Evolutionary conservation across 331 rosid genomes (phyloP).

Genomic region (Pyracantha coccinea): DNA sequence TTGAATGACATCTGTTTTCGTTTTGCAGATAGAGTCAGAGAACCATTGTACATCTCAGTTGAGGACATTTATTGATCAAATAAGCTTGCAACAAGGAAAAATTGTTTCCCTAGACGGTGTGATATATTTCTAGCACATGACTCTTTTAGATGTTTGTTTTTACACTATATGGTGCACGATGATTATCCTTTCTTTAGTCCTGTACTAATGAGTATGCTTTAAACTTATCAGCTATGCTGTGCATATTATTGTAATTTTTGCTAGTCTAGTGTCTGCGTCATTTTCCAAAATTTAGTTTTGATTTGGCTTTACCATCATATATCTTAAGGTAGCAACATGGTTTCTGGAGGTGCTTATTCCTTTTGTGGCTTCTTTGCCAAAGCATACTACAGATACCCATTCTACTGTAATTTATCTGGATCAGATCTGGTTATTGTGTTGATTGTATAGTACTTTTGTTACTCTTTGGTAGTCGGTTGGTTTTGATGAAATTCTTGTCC

Average conservation of each 20-base stretch:
- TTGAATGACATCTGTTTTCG: not conserved
- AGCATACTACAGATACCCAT: not conserved
- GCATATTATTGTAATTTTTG: not conserved
- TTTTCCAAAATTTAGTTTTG: too few species aligned
- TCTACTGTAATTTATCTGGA: not conserved
- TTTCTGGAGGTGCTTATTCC: not conserved
- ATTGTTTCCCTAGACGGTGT: constrained; percentile 67
- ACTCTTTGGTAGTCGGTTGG: not conserved
- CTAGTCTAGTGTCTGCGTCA: not conserved
- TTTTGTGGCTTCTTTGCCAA: not conserved
- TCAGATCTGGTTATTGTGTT: not conserved
- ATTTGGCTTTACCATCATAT: too few species aligned
- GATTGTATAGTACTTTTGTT: not conserved
- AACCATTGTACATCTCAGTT: constrained; percentile 64
- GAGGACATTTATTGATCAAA: constrained; percentile 73
- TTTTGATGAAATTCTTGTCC: not conserved
- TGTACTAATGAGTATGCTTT: not conserved
- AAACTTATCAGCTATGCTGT: not conserved
- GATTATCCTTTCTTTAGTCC: not conserved
- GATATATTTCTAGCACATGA: not conserved
- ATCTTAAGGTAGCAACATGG: too few species aligned
- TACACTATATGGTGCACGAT: not conserved
- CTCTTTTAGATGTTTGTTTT: not conserved
- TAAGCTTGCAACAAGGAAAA: constrained; percentile 83
- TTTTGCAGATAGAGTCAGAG: constrained; percentile 71